phyloP scores from a whole-genome alignment of 225 moss, liverwort and hornwort species.

The Ulota crispa region DNA sequence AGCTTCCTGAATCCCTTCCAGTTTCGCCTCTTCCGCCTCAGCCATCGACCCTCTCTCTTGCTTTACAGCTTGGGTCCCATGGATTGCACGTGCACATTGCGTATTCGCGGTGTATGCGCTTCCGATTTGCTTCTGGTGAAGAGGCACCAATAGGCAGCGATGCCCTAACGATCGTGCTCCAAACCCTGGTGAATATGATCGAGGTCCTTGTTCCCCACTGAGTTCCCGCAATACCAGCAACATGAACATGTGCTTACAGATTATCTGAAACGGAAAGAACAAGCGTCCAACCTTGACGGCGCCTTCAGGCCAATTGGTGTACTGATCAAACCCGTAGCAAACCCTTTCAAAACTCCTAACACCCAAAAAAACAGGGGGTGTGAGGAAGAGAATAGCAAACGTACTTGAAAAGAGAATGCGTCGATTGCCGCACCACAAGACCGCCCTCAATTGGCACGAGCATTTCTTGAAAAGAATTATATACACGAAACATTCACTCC shows the following conservation, averaged over 20 bases:
- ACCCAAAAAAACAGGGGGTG: background rate
- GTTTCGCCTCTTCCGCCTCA: constrained; percentile 12
- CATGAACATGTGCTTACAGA: background rate
- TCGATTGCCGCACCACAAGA: constrained; percentile 17
- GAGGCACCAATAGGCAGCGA: background rate
- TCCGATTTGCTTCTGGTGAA: constrained; percentile 2
- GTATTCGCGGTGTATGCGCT: background rate
- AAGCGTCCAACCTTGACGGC: background rate
- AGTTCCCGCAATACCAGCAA: constrained; percentile 36
- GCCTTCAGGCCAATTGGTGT: background rate
- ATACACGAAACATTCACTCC: background rate
- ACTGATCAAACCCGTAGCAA: background rate
- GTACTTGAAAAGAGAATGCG: constrained; percentile 16
- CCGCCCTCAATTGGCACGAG: constrained; percentile 29
- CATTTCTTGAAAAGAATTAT: constrained; percentile 8
- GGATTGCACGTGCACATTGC: constrained; percentile 34
- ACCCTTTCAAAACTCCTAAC: background rate
- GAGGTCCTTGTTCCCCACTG: constrained; percentile 17
- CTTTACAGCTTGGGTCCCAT: constrained; percentile 37
- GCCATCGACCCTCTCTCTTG: constrained; percentile 31
- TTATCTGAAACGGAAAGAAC: background rate
- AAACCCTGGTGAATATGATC: constrained; percentile 15
- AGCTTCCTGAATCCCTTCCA: no score
- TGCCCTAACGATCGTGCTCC: constrained; percentile 2
- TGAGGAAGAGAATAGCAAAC: background rate